Evolutionary conservation across 2,329 filamentous ascomycete species (phyloP).

Genomic region (Cercospora zeina): DNA sequence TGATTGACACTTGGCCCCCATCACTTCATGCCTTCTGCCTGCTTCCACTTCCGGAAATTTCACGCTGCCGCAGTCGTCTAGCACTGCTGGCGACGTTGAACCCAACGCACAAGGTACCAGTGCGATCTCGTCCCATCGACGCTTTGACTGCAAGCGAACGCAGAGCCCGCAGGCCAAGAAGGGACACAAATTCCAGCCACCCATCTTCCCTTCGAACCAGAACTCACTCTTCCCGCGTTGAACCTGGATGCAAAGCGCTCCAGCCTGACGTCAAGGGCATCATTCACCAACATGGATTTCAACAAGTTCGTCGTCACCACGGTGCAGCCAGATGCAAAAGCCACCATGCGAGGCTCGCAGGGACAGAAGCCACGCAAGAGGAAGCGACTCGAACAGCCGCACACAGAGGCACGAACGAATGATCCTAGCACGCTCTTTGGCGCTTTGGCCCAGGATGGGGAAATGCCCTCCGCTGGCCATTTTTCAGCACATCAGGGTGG

Average conservation of each 20-base stretch:
- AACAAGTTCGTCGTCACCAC: constrained; percentile 16
- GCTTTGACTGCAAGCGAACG: too few species aligned
- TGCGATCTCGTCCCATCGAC: too few species aligned
- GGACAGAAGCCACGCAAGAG: constrained; percentile 14
- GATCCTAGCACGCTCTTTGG: neutral
- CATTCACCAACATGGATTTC: constrained; percentile 15
- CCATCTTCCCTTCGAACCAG: neutral
- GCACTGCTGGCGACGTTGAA: neutral
- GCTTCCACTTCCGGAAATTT: neutral
- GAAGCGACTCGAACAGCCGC: constrained; percentile 4
- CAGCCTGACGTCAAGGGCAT: neutral
- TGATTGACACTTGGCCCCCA: neutral
- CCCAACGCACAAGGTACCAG: neutral
- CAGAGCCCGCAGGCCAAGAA: neutral
- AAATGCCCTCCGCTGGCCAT: neutral
- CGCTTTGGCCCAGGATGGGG: neutral
- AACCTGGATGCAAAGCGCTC: neutral
- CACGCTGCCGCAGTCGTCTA: neutral
- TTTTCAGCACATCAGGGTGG: neutral
- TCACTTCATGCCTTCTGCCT: neutral
- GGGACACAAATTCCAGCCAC: neutral
- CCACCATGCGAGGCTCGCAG: constrained; percentile 14
- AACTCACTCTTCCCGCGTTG: too few species aligned
- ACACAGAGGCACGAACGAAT: neutral
- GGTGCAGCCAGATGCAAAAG: constrained; percentile 6